A percentile compares a stretch with the other conserved stretches of the same genome.
Conservation (phyloP, 192 early-diverging fungal species). For the Podila epicladia region DNA sequence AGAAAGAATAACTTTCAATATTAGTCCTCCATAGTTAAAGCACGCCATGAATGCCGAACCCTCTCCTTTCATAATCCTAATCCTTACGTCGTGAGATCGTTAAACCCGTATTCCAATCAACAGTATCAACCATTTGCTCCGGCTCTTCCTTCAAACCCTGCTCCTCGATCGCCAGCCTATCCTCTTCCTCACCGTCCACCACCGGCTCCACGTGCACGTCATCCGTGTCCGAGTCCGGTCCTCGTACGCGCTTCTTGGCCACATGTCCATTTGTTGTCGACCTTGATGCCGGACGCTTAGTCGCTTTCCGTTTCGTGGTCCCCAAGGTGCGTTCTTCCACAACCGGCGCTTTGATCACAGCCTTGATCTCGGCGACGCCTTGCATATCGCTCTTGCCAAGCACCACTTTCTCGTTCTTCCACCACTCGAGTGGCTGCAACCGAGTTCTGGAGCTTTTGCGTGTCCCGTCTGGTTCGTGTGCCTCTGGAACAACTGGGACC, state of each 20-base stretch:
- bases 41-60: too few species aligned
- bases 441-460: constrained; percentile 17
- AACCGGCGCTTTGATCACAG: constrained; percentile 6
- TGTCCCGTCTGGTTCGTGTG: background rate
- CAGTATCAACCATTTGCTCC: background rate
- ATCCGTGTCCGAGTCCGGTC: background rate
- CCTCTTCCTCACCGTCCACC: background rate
- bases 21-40: background rate
- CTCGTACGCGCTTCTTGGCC: background rate
- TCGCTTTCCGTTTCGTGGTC: background rate
- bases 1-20: background rate
- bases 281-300: background rate
- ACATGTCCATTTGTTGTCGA: background rate
- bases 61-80: too few species aligned
- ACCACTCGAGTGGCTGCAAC: constrained; percentile 21
- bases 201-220: background rate
- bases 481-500: constrained; percentile 7
- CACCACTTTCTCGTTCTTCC: constrained; percentile 32
- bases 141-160: background rate
- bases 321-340: background rate
- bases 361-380: constrained; percentile 11
- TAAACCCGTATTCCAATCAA: background rate
- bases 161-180: background rate
- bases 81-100: constrained; percentile 7
- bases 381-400: constrained; percentile 3